phyloP scores from a whole-genome alignment of 2,329 filamentous ascomycete species.

The Neobulgaria alba region DNA sequence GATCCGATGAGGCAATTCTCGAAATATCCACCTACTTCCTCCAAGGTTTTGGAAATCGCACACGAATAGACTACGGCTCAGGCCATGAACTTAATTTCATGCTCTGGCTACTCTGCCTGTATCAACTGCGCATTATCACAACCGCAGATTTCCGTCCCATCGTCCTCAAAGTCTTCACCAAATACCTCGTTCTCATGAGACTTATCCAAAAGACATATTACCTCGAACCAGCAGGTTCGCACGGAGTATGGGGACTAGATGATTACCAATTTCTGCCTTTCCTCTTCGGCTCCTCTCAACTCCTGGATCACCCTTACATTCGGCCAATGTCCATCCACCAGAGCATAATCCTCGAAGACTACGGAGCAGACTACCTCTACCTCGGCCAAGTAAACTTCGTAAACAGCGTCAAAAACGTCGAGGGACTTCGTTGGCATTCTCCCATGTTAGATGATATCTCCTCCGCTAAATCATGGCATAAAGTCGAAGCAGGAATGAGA shows the following conservation, averaged over 20 bases:
- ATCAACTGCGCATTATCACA: constrained; percentile 62
- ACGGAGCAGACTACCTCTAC: constrained; percentile 75
- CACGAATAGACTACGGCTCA: constrained; percentile 90
- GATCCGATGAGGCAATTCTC: constrained; percentile 43
- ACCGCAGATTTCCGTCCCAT: constrained; percentile 61
- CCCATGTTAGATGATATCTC: constrained; percentile 99
- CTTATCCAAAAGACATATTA: constrained; percentile 87
- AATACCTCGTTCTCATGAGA: constrained; percentile 82
- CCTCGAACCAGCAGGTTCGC: constrained; percentile 90
- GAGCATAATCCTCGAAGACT: constrained; percentile 78
- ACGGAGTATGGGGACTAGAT: constrained; percentile 95
- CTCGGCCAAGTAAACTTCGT: constrained; percentile 90
- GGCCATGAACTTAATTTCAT: constrained; percentile 97
- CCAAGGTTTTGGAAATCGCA: constrained; percentile 77
- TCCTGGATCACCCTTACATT: constrained; percentile 74
- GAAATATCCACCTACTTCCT: constrained; percentile 75
- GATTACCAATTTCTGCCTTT: constrained; percentile 98
- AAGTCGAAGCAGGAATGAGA: constrained; percentile 91
- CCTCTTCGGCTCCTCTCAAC: constrained; percentile 85
- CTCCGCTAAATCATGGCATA: constrained; percentile 78
- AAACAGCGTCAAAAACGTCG: constrained; percentile 92
- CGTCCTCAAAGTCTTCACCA: constrained; percentile 68
- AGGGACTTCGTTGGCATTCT: constrained; percentile 89
- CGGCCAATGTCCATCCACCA: constrained; percentile 81
- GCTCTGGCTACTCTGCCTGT: constrained; percentile 91